Base-by-base conservation (phyloP, 352 stramenopile genomes). In the Globisporangium nunn region DNA sequence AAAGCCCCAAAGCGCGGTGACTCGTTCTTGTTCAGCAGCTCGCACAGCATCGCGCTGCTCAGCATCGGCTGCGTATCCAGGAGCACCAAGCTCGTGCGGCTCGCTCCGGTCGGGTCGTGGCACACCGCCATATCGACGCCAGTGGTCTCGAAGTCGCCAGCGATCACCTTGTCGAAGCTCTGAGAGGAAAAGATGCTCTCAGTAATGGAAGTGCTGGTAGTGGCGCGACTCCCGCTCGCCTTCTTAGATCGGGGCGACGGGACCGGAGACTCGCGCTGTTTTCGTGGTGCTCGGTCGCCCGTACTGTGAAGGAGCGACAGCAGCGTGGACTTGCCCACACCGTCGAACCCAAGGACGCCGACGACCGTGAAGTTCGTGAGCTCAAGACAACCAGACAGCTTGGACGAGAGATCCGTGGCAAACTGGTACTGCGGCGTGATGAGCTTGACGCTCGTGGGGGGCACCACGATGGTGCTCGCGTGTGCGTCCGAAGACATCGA, bases 311-410 rank as follows among this genome's bases (percentile, higher is more conserved):
- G 58, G 6, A 87, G 29, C 18, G 83, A 93, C 45, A 89, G 29
- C 3, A 91, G 57, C 0, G 81, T 86, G 1, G 81, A 91, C 56
- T 91, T 93, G 14, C 83, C 83, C 17, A 84, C 68, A 7, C 74
- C 78, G 63, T 91, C 75, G 1, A 91, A 63, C 0, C 83, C 83
- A 6, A 93, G 53, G 0, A 81, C 71, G 7, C 81, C 83, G 2
- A 93, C 61, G 31, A 91, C 79, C 15, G 70, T 85, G 49, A 88
- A 83, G 58, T 88, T 76, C 17, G 70, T 78, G 58, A 88, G 70
- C 50, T 91, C 80, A 3, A 87, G 56, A 46, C 80, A 90, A n/a
- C 59, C 50, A 3, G 66, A 63, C 30, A 91, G 66, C 46, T 72
- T 80, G 12, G 67, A 56, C 3, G 71, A 68, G 44, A 91, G 67